Evolutionary conservation across 495 filamentous ascomycete genomes (phyloP).

Genomic region (Penicillium bovifimosum): DNA sequence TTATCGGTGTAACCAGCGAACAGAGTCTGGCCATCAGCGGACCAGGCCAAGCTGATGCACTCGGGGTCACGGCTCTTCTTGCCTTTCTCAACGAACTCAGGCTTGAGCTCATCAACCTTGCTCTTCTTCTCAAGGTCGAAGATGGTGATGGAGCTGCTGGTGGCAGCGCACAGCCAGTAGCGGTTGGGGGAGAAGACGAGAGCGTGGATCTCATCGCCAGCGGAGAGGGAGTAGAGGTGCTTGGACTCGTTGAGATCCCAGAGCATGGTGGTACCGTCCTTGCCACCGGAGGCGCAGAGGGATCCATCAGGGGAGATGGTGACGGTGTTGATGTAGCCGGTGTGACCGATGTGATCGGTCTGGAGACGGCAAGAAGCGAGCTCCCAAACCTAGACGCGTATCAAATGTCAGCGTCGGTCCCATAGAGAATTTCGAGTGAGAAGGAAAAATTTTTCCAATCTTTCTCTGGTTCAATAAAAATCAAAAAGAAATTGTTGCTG

Average conservation of each 20-base stretch:
- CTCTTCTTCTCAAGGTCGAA: conserved; percentile 99
- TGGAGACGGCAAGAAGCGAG: conserved; percentile 98
- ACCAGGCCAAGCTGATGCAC: conserved; percentile 96
- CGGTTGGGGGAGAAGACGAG: conserved; percentile 99
- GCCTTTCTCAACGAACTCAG: conserved; percentile 90
- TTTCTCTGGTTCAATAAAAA: conserved; percentile 12
- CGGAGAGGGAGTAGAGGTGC: conserved; percentile 99
- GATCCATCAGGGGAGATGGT: conserved; percentile 99
- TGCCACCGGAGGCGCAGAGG: conserved; percentile 97
- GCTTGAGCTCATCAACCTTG: conserved; percentile 99
- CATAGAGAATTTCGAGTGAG: conserved; percentile 3
- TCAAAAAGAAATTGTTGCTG: conserved; percentile 20
- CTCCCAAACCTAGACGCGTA: conserved; percentile 81
- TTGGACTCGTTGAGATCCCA: conserved; percentile 99
- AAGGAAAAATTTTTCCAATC: conserved; percentile 13
- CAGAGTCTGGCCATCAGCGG: conserved; percentile 94
- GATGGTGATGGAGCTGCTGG: conserved; percentile 96
- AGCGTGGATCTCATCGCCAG: conserved; percentile 99
- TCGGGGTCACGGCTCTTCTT: conserved; percentile 99
- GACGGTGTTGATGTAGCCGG: conserved; percentile 99
- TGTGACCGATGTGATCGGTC: conserved; percentile 99
- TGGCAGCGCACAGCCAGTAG: conserved; percentile 99
- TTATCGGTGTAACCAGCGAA: conserved; percentile 99
- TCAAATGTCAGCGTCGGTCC: conserved; percentile 24
- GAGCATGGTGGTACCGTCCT: conserved; percentile 99